phyloP scores from a whole-genome alignment of 2,329 filamentous ascomycete species.

The Lachnellula cervina region DNA sequence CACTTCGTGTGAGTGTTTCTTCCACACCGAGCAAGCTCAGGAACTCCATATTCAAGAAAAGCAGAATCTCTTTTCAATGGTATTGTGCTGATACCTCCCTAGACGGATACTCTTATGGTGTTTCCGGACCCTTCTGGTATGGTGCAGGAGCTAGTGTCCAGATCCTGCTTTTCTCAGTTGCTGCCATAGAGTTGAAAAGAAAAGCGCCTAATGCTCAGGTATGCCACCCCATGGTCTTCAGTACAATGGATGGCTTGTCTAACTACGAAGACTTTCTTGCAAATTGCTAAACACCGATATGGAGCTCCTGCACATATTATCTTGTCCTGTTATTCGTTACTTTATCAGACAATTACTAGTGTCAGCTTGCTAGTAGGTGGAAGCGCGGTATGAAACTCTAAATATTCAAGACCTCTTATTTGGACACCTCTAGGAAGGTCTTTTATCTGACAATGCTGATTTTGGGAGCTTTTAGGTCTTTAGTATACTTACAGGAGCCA shows the following conservation, averaged over 20 bases:
- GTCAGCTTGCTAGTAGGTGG: constrained; percentile 82
- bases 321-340: constrained; percentile 72
- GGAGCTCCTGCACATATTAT: constrained; percentile 65
- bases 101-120: constrained; percentile 50
- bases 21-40: not conserved
- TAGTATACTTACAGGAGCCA: constrained; percentile 62
- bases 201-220: constrained; percentile 74
- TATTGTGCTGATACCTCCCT: constrained; percentile 33
- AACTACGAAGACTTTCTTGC: constrained; percentile 58
- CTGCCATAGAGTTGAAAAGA: constrained; percentile 76
- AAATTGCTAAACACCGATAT: constrained; percentile 74
- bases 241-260: not conserved
- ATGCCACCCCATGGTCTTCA: not conserved
- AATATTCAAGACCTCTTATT: too few relatives aligned
- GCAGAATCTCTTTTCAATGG: not conserved
- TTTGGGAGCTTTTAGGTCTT: constrained; percentile 31
- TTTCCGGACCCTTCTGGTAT: constrained; percentile 54
- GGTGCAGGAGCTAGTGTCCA: constrained; percentile 50
- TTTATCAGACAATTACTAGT: constrained; percentile 78
- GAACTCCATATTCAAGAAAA: not conserved
- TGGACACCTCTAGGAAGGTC: too few relatives aligned
- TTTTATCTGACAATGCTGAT: too few relatives aligned
- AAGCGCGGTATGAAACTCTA: constrained; percentile 49
- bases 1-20: constrained; percentile 45
- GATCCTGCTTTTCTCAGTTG: constrained; percentile 46